Conservation (phyloP, 1,284 basidiomycete species). For the Ceratobasidium papillatum region DNA sequence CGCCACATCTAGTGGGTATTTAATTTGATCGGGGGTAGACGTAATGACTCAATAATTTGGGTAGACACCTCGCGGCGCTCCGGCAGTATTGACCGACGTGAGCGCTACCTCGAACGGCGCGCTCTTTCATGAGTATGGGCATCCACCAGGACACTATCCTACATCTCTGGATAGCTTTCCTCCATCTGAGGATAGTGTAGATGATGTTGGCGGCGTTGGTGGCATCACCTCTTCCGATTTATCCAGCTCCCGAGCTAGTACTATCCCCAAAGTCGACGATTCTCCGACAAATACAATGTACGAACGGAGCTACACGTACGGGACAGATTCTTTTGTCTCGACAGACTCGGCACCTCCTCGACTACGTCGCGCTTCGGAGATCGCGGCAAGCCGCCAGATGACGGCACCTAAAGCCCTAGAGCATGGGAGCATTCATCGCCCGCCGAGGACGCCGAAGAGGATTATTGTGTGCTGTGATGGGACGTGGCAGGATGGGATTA, state of each 20-base stretch:
- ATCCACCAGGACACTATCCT: slow-evolving; percentile 27
- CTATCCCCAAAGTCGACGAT: slow-evolving; percentile 29
- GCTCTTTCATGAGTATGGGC: slow-evolving; percentile 3
- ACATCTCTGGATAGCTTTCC: slow-evolving; percentile 15
- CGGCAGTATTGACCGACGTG: slow-evolving; percentile 17
- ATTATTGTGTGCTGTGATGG: slow-evolving; percentile 39
- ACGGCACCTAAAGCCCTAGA: slow-evolving; percentile 36
- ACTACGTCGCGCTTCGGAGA: slow-evolving; percentile 25
- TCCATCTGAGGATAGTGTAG: slow-evolving; percentile 14
- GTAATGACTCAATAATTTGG: not conserved
- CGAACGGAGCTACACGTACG: not conserved
- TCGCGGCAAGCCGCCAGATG: slow-evolving; percentile 32
- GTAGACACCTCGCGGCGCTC: slow-evolving; percentile 28
- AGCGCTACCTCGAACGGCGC: not conserved
- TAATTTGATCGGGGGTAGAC: not conserved
- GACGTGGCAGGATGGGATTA: slow-evolving; percentile 37
- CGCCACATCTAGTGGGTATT: not conserved
- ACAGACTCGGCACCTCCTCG: slow-evolving; percentile 34
- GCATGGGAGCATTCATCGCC: slow-evolving; percentile 28
- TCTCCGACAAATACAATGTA: slow-evolving; percentile 23
- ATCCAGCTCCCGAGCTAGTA: not conserved
- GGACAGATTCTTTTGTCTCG: slow-evolving; percentile 32
- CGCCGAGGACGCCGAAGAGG: slow-evolving; percentile 23
- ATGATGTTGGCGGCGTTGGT: slow-evolving; percentile 30
- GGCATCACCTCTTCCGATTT: not conserved